Conservation (phyloP, 352 stramenopile species). For the Phytophthora hybrid region DNA sequence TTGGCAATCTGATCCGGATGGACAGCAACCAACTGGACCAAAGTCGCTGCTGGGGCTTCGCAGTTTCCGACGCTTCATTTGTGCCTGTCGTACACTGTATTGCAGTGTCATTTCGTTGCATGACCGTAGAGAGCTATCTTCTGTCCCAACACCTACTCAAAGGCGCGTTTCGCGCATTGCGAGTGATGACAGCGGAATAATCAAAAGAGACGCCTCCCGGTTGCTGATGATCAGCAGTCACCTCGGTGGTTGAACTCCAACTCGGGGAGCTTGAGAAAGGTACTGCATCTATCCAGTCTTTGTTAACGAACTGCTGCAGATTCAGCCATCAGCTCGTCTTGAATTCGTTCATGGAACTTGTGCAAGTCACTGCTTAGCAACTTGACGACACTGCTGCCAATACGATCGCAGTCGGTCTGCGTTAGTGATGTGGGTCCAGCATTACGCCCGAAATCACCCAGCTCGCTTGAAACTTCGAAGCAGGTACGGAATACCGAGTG, state of each 20-base stretch:
- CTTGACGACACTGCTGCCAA: constrained; percentile 16
- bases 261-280: not conserved
- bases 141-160: too few species aligned
- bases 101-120: too few species aligned
- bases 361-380: constrained; percentile 25
- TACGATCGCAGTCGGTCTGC: constrained; percentile 6
- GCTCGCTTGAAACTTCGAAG: constrained; percentile 31
- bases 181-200: too few species aligned
- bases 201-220: too few species aligned
- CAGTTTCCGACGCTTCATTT: not conserved
- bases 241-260: too few species aligned
- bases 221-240: too few species aligned
- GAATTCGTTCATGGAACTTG: constrained; percentile 25
- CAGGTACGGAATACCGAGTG: constrained; percentile 27
- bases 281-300: not conserved
- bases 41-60: not conserved
- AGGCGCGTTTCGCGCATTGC: too few species aligned
- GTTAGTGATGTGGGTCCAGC: not conserved
- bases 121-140: too few species aligned
- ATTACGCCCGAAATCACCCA: not conserved
- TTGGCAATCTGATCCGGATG: not conserved
- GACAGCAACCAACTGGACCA: not conserved
- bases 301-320: not conserved
- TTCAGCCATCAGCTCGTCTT: constrained; percentile 14
- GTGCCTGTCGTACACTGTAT: too few species aligned